These are phyloP conservation scores for Psilocybe cyanescens DNA, from an alignment of 768 basidiomycete species.

Conservation along the genomic window DNA sequence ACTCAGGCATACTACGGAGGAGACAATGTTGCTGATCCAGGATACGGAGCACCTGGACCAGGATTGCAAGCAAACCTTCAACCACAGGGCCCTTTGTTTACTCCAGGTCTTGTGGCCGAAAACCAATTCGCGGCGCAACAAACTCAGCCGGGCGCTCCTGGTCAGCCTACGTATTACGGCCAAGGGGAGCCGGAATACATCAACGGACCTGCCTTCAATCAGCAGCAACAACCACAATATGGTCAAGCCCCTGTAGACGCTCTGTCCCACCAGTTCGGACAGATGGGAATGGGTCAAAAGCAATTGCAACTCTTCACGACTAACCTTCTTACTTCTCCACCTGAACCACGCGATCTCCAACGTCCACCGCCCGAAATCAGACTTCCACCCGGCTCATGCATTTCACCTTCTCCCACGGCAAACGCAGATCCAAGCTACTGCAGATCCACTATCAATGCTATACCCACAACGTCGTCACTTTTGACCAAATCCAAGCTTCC, in stretches of 20 bases:
- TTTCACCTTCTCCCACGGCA: conserved; percentile 77
- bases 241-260: conserved; percentile 60
- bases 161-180: conserved; percentile 44
- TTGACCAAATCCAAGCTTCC: conserved; percentile 91
- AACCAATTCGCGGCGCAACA: conserved; percentile 72
- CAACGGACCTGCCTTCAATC: conserved; percentile 43
- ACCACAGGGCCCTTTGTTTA: conserved; percentile 70
- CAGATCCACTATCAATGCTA: conserved; percentile 88
- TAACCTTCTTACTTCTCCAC: conserved; percentile 91
- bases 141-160: conserved; percentile 36
- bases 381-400: conserved; percentile 81
- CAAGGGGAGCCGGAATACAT: conserved; percentile 51
- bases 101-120: conserved; percentile 78
- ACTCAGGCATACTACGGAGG: conserved; percentile 85
- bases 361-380: conserved; percentile 88
- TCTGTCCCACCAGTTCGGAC: conserved; percentile 82
- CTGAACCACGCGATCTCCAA: conserved; percentile 85
- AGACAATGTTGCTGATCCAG: conserved; percentile 47
- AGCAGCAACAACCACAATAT: conserved; percentile 40
- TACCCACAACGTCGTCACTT: conserved; percentile 88
- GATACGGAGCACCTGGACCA: conserved; percentile 39
- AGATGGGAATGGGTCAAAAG: conserved; percentile 85
- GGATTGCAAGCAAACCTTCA: conserved; percentile 38
- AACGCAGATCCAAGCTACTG: conserved; percentile 93
- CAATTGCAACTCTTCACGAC: conserved; percentile 81